phyloP scores from a whole-genome alignment of 345 rosid genomes.

The Reutealis trisperma region DNA sequence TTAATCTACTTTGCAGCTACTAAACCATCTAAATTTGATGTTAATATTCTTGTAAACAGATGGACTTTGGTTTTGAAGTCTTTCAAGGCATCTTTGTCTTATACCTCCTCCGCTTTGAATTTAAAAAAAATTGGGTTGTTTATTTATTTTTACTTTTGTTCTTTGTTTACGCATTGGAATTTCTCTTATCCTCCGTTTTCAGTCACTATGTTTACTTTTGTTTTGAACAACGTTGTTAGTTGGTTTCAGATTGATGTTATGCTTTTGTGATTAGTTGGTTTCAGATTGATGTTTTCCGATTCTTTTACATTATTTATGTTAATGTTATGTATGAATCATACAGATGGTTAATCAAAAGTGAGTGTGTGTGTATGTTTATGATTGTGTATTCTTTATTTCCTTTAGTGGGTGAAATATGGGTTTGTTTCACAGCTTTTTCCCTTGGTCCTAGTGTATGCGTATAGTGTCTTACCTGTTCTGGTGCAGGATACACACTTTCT shows the following conservation, averaged over 20 bases:
- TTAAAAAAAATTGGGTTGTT: too few relatives aligned
- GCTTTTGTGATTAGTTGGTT: constrained; percentile 3
- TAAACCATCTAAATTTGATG: not conserved
- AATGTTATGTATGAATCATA: not conserved
- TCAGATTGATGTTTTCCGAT: not conserved
- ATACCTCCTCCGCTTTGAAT: not conserved
- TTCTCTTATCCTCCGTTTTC: not conserved
- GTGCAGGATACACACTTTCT: constrained; percentile 76
- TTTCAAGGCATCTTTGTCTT: not conserved
- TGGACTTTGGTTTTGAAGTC: not conserved
- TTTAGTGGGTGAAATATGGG: not conserved
- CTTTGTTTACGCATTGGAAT: not conserved
- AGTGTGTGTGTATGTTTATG: not conserved
- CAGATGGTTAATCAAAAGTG: not conserved
- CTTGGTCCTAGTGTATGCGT: not conserved
- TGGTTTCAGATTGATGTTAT: not conserved
- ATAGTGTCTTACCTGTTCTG: not conserved
- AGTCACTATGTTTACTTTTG: not conserved
- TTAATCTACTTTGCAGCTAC: not conserved
- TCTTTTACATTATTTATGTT: not conserved
- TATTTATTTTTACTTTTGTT: not conserved
- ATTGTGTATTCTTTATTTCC: not conserved
- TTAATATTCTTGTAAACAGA: not conserved
- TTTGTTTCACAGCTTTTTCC: not conserved
- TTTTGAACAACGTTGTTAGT: not conserved